Evolutionary conservation across 2,329 filamentous ascomycete genomes (phyloP).

Genomic region (Arthrobotrys sinensis): DNA sequence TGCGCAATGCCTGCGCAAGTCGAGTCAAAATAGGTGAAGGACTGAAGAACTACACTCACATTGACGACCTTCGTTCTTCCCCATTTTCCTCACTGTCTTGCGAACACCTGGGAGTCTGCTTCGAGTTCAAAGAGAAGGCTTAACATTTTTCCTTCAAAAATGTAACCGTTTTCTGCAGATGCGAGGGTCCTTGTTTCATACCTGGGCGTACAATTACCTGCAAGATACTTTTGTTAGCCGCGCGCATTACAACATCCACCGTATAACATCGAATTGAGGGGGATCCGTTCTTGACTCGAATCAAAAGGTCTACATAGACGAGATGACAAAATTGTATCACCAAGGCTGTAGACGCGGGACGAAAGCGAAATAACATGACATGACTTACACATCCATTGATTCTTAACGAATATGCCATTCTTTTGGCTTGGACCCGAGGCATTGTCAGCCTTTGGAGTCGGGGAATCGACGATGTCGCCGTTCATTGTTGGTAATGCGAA

Average conservation of each 20-base stretch:
- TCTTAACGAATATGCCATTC: slow-evolving; percentile 57
- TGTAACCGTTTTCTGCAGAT: neutral
- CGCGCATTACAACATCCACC: neutral
- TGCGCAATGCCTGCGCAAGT: too few species aligned
- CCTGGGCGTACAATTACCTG: slow-evolving; percentile 54
- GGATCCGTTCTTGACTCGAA: too few species aligned
- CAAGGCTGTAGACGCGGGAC: neutral
- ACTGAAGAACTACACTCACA: slow-evolving; percentile 29
- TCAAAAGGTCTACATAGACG: neutral
- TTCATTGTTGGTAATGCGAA: slow-evolving; percentile 8
- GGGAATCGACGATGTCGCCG: slow-evolving; percentile 23
- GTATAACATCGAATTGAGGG: neutral
- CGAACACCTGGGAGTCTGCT: slow-evolving; percentile 40
- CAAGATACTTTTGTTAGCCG: slow-evolving; percentile 22
- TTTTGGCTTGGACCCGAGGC: slow-evolving; percentile 1
- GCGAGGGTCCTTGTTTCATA: slow-evolving; percentile 24
- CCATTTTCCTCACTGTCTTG: slow-evolving; percentile 32
- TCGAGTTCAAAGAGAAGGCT: neutral
- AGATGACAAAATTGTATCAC: neutral
- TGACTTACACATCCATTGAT: slow-evolving; percentile 58
- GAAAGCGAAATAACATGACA: neutral
- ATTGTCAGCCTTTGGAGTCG: neutral
- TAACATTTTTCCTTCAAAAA: slow-evolving; percentile 9
- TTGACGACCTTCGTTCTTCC: slow-evolving; percentile 41
- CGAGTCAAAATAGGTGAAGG: slow-evolving; percentile 1